Base-by-base conservation (phyloP, 31 red algal genomes). In the Odonthalia washingtoniensis region DNA sequence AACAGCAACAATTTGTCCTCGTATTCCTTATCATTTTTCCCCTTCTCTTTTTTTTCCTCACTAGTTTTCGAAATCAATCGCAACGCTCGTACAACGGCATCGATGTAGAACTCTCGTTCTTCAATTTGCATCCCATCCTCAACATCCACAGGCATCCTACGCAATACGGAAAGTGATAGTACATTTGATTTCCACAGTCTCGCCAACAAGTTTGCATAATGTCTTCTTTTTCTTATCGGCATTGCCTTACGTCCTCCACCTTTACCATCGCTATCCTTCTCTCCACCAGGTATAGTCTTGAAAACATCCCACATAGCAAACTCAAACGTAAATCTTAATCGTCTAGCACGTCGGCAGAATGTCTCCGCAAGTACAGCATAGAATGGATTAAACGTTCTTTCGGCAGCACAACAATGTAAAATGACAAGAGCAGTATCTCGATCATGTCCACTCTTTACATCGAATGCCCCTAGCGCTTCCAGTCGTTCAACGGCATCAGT, bases 281-380 rank as follows among this genome's bases (percentile, higher is more conserved):
- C 72, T 16, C 37, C 37, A n/a, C 82, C 82, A 30, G 69, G 66
- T 45, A 88, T 45, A 43, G 60, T 72, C 39, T 63, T 66, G 32
- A 88, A 80, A 44, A 80, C 53, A 64, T 90, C 87, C 62, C 87
- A 90, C 24, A 90, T 74, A 2, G 78, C 87, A 82, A 82, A 90
- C 38, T 90, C 77, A 60, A 82, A 74, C 27, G 87, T 80, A 61
- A 90, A 82, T 17, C 77, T 40, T 27, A 65, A 65, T 17, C 75
- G 36, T 32, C 87, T 46, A 4, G 77, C 67, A 34, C 49, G 43
- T 65, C 34, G 75, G 37, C 87, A 90, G 46, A 90, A 61, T 42
- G 64, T 72, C 31, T 75, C 68, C 1, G 78, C 77, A 12, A 90
- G 68, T 68, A 66, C 37, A 72, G 75, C 74, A 35, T 90, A 90